Evolutionary conservation across 176 grass and related monocot species (phyloP).

Genomic region (Zea mays): DNA sequence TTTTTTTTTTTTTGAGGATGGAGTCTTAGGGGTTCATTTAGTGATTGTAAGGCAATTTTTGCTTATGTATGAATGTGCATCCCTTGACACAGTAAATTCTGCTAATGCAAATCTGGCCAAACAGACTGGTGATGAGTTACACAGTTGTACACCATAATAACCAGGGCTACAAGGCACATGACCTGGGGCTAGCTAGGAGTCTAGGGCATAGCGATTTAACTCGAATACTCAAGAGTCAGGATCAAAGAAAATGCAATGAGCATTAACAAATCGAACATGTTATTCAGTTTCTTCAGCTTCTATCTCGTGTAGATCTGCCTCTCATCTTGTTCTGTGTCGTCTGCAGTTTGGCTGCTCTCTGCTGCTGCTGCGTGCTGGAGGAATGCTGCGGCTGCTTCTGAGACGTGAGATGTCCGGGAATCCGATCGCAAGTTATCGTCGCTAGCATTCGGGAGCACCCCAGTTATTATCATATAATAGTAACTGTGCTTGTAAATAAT

Average conservation of each 20-base stretch:
- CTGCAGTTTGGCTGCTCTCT: too few species aligned
- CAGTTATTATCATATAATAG: not conserved
- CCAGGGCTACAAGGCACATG: not conserved
- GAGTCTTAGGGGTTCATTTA: not conserved
- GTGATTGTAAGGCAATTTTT: not conserved
- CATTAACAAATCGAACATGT: not conserved
- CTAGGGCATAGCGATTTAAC: too few species aligned
- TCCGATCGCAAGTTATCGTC: not conserved
- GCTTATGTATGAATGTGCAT: not conserved
- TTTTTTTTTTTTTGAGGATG: too few species aligned
- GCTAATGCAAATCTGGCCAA: not conserved
- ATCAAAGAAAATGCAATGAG: not conserved
- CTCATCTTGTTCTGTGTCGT: too few species aligned
- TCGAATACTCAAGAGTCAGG: not conserved
- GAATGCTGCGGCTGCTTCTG: slow-evolving; percentile 4
- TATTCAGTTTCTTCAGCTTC: not conserved
- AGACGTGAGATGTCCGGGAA: not conserved
- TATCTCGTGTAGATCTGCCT: not conserved
- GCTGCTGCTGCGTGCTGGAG: slow-evolving; percentile 18
- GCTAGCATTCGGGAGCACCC: not conserved
- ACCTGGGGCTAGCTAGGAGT: too few species aligned
- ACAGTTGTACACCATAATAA: not conserved
- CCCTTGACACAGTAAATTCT: not conserved
- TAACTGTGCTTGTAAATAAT: not conserved
- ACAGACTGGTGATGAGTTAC: not conserved